phyloP scores from a whole-genome alignment of 2,329 filamentous ascomycete genomes.

The Akanthomyces uredinophilus region DNA sequence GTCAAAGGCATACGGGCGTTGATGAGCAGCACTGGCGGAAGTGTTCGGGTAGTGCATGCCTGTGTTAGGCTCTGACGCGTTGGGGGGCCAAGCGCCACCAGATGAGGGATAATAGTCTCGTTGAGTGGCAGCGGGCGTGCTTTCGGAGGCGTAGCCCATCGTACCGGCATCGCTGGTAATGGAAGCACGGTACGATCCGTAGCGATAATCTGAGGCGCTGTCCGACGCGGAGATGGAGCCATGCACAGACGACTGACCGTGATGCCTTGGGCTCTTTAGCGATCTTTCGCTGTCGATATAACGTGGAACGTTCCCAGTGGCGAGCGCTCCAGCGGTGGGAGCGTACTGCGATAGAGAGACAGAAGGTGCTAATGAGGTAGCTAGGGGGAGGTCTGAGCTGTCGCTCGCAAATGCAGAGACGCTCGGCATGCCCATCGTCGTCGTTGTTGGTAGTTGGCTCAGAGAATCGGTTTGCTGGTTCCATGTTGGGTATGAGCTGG shows the following conservation, averaged over 20 bases:
- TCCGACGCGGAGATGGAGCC: constrained; percentile 46
- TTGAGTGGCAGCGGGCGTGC: constrained; percentile 20
- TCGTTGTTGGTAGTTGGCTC: constrained; percentile 44
- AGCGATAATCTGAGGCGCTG: constrained; percentile 50
- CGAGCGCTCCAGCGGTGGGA: constrained; percentile 20
- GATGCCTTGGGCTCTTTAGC: constrained; percentile 52
- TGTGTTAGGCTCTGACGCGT: constrained; percentile 41
- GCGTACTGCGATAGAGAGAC: constrained; percentile 38
- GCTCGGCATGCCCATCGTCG: constrained; percentile 48
- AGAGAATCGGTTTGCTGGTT: constrained; percentile 22
- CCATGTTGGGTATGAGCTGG: constrained; percentile 56
- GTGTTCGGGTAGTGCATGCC: constrained; percentile 39
- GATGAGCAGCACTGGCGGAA: constrained; percentile 22
- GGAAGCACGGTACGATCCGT: constrained; percentile 39
- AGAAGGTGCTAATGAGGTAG: constrained; percentile 47
- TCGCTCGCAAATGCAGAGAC: constrained; percentile 42
- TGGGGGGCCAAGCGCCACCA: constrained; percentile 46
- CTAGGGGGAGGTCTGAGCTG: constrained; percentile 48
- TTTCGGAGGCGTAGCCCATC: constrained; percentile 27
- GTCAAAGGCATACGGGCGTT: constrained; percentile 46
- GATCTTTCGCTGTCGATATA: constrained; percentile 55
- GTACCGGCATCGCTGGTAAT: constrained; percentile 29
- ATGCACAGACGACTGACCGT: constrained; percentile 49
- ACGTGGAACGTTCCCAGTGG: constrained; percentile 45
- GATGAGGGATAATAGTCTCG: constrained; percentile 50